A percentile compares a stretch with the other conserved stretches of the same genome.
phyloP scores from a whole-genome alignment of 83 land plant genomes.

The Picea abies region DNA sequence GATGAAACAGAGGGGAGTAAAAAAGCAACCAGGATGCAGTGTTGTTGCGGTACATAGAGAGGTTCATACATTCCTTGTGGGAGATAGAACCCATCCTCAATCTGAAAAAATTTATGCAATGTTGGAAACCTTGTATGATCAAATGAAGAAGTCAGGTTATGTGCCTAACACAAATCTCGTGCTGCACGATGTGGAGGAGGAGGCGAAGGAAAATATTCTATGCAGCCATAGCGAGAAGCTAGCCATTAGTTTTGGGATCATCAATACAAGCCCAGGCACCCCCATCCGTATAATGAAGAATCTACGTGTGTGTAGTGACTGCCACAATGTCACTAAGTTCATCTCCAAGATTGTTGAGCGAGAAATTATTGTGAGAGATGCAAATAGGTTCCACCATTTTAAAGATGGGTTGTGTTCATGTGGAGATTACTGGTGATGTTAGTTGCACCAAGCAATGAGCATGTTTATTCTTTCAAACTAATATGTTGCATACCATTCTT shows the following conservation, averaged over 20 bases:
- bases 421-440: conserved; percentile 7
- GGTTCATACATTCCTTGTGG: background rate
- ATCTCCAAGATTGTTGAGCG: conserved; percentile 9
- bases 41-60: background rate
- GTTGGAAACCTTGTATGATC: background rate
- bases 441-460: no score
- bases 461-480: no score
- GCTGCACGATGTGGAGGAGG: conserved; percentile 8
- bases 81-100: conserved; percentile 7
- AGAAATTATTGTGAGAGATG: conserved; percentile 6
- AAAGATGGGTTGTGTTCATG: conserved; percentile 7
- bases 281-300: background rate
- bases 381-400: conserved; percentile 3
- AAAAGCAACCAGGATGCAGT: background rate
- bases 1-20: conserved; percentile 2
- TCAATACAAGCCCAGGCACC: conserved; percentile 6
- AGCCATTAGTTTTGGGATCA: conserved; percentile 13
- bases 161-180: conserved; percentile 5
- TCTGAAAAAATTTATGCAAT: background rate
- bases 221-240: conserved; percentile 11
- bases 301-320: conserved; percentile 2
- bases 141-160: conserved; percentile 5
- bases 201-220: conserved; percentile 1
- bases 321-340: background rate
- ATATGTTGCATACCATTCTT: no score